phyloP scores from a whole-genome alignment of 495 filamentous ascomycete genomes.

The Penicillium egyptiacum region DNA sequence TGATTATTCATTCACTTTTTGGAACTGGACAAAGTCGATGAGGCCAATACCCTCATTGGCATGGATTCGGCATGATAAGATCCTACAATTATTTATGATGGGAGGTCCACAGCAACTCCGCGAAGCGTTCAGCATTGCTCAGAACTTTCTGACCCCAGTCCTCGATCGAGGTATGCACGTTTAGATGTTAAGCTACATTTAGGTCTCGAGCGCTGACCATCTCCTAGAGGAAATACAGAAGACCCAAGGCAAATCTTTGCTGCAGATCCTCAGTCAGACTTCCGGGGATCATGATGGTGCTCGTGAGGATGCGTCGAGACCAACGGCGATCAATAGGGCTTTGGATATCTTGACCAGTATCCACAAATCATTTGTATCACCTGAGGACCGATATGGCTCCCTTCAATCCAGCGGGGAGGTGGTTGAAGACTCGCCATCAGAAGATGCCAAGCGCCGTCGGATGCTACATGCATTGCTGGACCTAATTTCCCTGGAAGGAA shows the following conservation, averaged over 20 bases:
- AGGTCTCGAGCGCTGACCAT: slow-evolving; percentile 29
- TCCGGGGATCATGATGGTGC: not conserved
- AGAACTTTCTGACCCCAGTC: slow-evolving; percentile 44
- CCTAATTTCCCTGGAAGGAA: slow-evolving; percentile 54
- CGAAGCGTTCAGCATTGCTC: slow-evolving; percentile 41
- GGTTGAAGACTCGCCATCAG: slow-evolving; percentile 35
- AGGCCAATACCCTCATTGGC: not conserved
- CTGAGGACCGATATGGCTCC: slow-evolving; percentile 17
- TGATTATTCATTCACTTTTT: slow-evolving; percentile 6
- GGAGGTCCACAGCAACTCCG: slow-evolving; percentile 20
- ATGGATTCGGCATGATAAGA: not conserved
- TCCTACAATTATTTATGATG: slow-evolving; percentile 27
- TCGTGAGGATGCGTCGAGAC: slow-evolving; percentile 21
- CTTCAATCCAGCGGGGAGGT: not conserved
- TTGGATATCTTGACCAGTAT: slow-evolving; percentile 38
- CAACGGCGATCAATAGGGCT: slow-evolving; percentile 37
- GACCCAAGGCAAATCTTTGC: slow-evolving; percentile 35
- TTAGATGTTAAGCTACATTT: slow-evolving; percentile 8
- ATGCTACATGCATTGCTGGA: slow-evolving; percentile 53
- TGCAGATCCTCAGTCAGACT: slow-evolving; percentile 35
- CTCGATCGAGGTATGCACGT: slow-evolving; percentile 44
- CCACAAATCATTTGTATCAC: slow-evolving; percentile 39
- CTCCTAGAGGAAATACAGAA: slow-evolving; percentile 42
- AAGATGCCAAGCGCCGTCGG: slow-evolving; percentile 49
- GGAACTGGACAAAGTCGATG: not conserved